phyloP scores from a whole-genome alignment of 2,329 filamentous ascomycete genomes.

The Aureobasidium sp. region DNA sequence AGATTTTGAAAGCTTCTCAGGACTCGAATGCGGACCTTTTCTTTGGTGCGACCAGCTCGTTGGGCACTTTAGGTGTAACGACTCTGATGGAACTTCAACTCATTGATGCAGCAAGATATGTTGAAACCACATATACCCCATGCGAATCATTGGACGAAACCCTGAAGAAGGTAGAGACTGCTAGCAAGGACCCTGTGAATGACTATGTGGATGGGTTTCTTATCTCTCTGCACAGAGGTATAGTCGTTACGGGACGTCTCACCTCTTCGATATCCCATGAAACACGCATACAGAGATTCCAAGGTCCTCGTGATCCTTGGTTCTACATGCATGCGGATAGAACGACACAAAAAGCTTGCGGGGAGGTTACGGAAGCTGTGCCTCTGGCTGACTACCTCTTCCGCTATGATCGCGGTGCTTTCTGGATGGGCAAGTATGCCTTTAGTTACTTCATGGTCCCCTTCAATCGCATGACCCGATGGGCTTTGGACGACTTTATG shows the following conservation, averaged over 20 bases:
- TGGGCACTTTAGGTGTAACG: constrained; percentile 59
- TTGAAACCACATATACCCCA: constrained; percentile 43
- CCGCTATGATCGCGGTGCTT: constrained; percentile 62
- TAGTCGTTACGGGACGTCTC: constrained; percentile 39
- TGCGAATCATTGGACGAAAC: constrained; percentile 36
- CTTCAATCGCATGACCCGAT: constrained; percentile 57
- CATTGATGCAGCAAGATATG: constrained; percentile 39
- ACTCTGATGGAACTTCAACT: constrained; percentile 49
- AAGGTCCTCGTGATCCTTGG: constrained; percentile 41
- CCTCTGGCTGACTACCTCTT: constrained; percentile 62
- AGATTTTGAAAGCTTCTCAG: constrained; percentile 36
- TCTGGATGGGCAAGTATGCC: constrained; percentile 58
- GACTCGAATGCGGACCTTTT: constrained; percentile 53
- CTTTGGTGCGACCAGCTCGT: constrained; percentile 55
- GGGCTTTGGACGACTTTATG: constrained; percentile 54
- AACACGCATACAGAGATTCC: constrained; percentile 30
- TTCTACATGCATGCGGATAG: constrained; percentile 32
- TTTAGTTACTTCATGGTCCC: constrained; percentile 56
- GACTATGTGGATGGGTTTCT: constrained; percentile 47
- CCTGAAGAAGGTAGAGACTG: constrained; percentile 32
- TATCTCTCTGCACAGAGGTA: constrained; percentile 36
- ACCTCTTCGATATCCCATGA: constrained; percentile 23
- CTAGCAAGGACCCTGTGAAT: constrained; percentile 29
- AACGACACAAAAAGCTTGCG: neutral
- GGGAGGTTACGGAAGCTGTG: constrained; percentile 43